Base-by-base conservation (phyloP, 2,329 filamentous ascomycete species). In the Albifimbria verrucaria region DNA sequence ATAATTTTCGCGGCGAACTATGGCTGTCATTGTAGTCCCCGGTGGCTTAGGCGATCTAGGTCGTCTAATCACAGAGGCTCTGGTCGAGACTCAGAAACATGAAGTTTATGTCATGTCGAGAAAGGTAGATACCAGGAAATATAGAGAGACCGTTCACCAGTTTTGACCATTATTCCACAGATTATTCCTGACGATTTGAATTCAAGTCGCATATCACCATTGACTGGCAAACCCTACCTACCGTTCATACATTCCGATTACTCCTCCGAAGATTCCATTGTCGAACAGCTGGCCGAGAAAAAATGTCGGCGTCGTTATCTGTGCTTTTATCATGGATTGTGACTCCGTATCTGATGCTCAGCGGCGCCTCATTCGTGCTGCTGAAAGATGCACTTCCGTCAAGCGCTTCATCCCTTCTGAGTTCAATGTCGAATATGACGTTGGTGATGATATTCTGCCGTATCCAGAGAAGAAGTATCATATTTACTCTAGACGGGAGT, bases 1-100 rank as follows among this genome's bases (percentile, higher is more conserved):
- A 4, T 17, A 39, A 4, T 15, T 39, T n/a, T n/a, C n/a, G 11
- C 5, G 3, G 7, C 22, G 17, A 4, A 48, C 46, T 4, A 68
- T 69, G 66, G 36, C 59, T 15, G 61, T 71, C 20, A 65, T 80
- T 44, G 76, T 72, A 47, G 70, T 80, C 21, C 73, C 74, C 7
- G 77, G 77, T 46, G 77, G 77, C 11, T 72, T 71, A 1, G 76
- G 77, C 20, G 69, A 68, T 21, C 63, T 80, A 4, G 77, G 77
- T 7, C 68, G 67, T 23, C 72, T 76, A 3, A 68, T 81, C 28
- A 71, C 77, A 20, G 75, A 80, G 15, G 71, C 68, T 17, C 56
- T 80, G 12, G 57, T 57, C 17, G 64, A 59, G 25, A 66, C 57
- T 18, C 66, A 52, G 48, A 70, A 72, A 48, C 68, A 77, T 52